Evolutionary conservation across 345 rosid species (phyloP).

Genomic region (Arabis hirsuta): DNA sequence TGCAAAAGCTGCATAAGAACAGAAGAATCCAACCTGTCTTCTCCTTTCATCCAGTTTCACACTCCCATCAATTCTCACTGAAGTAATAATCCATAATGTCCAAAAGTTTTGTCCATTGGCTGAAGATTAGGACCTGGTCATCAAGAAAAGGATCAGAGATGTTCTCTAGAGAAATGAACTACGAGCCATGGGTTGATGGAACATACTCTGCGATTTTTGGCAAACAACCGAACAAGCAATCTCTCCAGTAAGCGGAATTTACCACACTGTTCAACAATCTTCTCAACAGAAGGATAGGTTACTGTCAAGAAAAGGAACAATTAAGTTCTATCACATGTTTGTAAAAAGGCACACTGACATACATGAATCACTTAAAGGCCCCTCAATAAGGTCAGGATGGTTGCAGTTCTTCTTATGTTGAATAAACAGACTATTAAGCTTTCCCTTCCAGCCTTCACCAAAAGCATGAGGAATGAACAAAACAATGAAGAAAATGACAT

Average conservation of each 20-base stretch:
- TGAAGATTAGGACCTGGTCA: slow-evolving; percentile 77
- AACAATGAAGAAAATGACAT: slow-evolving; percentile 18
- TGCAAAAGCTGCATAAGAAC: slow-evolving; percentile 1
- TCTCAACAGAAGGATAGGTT: slow-evolving; percentile 75
- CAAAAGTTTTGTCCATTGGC: slow-evolving; percentile 90
- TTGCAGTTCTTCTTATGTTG: slow-evolving; percentile 97
- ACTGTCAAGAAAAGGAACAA: slow-evolving; percentile 47
- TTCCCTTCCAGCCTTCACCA: slow-evolving; percentile 66
- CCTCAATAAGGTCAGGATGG: slow-evolving; percentile 91
- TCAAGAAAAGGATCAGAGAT: slow-evolving; percentile 33
- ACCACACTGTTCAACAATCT: slow-evolving; percentile 89
- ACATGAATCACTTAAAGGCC: slow-evolving; percentile 77
- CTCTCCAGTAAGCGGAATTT: slow-evolving; percentile 84
- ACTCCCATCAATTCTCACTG: slow-evolving; percentile 83
- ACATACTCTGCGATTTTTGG: slow-evolving; percentile 77
- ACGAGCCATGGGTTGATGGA: slow-evolving; percentile 5
- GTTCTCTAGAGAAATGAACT: slow-evolving; percentile 21
- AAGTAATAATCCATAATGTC: slow-evolving; percentile 97
- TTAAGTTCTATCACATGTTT: slow-evolving; percentile 2
- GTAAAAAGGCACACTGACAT: slow-evolving; percentile 34
- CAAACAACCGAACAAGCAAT: slow-evolving; percentile 66
- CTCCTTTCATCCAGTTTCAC: slow-evolving; percentile 79
- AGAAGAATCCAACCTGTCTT: slow-evolving; percentile 83
- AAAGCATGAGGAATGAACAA: slow-evolving; percentile 32
- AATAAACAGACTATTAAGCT: slow-evolving; percentile 72